Conservation (phyloP, 106 monocot species). For the Vanilla planifolia region DNA sequence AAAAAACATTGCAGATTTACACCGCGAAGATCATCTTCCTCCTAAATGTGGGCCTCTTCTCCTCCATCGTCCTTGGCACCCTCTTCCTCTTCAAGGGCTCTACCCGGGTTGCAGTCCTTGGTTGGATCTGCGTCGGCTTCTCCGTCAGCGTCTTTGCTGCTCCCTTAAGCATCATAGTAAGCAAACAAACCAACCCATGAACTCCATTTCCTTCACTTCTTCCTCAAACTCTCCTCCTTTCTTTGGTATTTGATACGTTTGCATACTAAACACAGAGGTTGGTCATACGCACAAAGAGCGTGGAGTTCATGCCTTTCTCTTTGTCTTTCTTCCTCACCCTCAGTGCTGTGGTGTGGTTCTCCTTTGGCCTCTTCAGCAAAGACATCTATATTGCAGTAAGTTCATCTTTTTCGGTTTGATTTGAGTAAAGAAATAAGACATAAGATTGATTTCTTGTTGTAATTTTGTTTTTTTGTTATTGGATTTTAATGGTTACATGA, state of each 20-base stretch:
- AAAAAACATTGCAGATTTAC: too few relatives aligned
- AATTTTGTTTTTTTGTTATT: not conserved
- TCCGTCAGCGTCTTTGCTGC: conserved; percentile 54
- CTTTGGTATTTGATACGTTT: too few relatives aligned
- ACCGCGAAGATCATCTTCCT: conserved; percentile 24
- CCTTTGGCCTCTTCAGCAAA: conserved; percentile 20
- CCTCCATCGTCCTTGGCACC: conserved; percentile 34
- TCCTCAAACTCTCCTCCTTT: too few relatives aligned
- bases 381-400: conserved; percentile 29
- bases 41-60: conserved; percentile 41
- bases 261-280: conserved; percentile 23
- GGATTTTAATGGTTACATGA: not conserved
- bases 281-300: conserved; percentile 36
- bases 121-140: conserved; percentile 53
- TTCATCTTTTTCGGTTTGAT: too few relatives aligned
- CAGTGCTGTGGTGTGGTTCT: conserved; percentile 31
- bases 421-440: too few relatives aligned
- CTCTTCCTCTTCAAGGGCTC: conserved; percentile 21
- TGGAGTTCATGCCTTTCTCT: conserved; percentile 50
- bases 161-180: conserved; percentile 57
- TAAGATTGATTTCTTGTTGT: not conserved
- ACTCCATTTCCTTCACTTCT: too few relatives aligned
- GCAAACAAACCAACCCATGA: not conserved
- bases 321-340: conserved; percentile 29
- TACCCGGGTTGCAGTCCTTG: conserved; percentile 17